These are phyloP conservation scores for Pseudotsuga menziesii DNA, from an alignment of 75 land plant species.

Conservation along the genomic window DNA sequence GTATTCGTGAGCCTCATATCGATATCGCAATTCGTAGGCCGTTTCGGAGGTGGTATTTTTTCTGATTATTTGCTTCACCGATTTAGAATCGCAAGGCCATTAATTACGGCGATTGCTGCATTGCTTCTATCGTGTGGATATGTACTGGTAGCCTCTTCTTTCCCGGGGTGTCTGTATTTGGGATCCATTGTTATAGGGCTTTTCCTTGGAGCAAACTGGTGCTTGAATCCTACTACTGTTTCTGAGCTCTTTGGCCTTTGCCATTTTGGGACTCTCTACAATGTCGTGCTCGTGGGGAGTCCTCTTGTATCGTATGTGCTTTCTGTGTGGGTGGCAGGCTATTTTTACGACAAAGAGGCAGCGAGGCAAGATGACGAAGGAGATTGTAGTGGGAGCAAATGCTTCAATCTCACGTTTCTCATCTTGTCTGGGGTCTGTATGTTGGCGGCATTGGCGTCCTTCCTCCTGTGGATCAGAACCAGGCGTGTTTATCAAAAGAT, in stretches of 20 bases:
- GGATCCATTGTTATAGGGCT: constrained; percentile 25
- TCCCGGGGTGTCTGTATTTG: constrained; percentile 11
- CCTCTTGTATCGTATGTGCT: constrained; percentile 30
- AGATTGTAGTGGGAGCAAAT: constrained; percentile 8
- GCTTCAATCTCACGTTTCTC: constrained; percentile 28
- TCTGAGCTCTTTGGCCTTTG: constrained; percentile 30
- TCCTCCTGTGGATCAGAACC: not conserved
- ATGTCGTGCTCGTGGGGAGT: constrained; percentile 25
- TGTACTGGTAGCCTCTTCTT: constrained; percentile 2
- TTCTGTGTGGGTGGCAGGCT: constrained; percentile 25
- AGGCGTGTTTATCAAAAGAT: not conserved
- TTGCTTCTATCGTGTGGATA: constrained; percentile 11
- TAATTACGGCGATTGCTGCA: constrained; percentile 8
- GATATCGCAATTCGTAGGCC: constrained; percentile 28
- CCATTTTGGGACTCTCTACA: constrained; percentile 28
- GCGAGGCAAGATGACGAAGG: constrained; percentile 9
- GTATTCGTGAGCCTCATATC: constrained; percentile 28
- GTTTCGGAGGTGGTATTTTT: constrained; percentile 18
- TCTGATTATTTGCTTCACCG: constrained; percentile 12
- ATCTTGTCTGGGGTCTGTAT: constrained; percentile 24
- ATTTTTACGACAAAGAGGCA: constrained; percentile 28
- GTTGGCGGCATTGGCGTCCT: constrained; percentile 4
- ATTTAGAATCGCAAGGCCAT: constrained; percentile 14
- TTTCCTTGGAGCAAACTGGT: constrained; percentile 27
- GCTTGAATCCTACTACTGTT: constrained; percentile 21